Conservation (phyloP, 2,329 filamentous ascomycete species). For the Myotisia sp. region DNA sequence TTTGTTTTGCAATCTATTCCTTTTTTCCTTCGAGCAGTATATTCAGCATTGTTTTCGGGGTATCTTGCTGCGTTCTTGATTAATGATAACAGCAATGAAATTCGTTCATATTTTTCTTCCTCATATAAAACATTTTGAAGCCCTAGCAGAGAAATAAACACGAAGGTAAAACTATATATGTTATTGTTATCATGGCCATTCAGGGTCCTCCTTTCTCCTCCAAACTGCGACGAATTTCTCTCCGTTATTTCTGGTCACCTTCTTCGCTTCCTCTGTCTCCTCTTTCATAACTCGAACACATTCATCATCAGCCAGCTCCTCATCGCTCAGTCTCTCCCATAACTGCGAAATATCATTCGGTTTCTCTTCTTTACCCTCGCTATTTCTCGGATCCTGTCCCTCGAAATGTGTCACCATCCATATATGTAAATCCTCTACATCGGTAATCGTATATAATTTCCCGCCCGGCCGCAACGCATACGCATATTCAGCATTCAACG, state of each 20-base stretch:
- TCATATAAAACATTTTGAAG: background rate
- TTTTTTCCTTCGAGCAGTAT: background rate
- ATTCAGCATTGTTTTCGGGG: background rate
- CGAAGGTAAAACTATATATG: background rate
- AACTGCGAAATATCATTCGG: constrained; percentile 45
- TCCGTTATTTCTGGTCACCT: constrained; percentile 80
- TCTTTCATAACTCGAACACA: constrained; percentile 51
- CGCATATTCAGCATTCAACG: constrained; percentile 84
- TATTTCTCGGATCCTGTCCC: no score
- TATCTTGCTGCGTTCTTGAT: background rate
- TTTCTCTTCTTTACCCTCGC: constrained; percentile 50
- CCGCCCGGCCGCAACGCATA: constrained; percentile 73
- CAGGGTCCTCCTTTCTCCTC: constrained; percentile 62
- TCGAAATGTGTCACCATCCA: constrained; percentile 89
- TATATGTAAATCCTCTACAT: constrained; percentile 81
- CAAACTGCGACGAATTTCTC: constrained; percentile 86
- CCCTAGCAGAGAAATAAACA: background rate
- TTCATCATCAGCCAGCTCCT: constrained; percentile 39
- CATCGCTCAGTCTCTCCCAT: constrained; percentile 57
- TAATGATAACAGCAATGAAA: background rate
- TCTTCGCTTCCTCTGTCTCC: constrained; percentile 95
- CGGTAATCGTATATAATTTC: constrained; percentile 88
- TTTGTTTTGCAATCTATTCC: constrained; percentile 2
- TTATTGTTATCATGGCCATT: constrained; percentile 38
- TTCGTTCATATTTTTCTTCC: background rate